Percentiles rank a stretch among this genome's conserved stretches.
Evolutionary conservation across 2,329 filamentous ascomycete species (phyloP).

Genomic region (Pestalotiopsis sp.): DNA sequence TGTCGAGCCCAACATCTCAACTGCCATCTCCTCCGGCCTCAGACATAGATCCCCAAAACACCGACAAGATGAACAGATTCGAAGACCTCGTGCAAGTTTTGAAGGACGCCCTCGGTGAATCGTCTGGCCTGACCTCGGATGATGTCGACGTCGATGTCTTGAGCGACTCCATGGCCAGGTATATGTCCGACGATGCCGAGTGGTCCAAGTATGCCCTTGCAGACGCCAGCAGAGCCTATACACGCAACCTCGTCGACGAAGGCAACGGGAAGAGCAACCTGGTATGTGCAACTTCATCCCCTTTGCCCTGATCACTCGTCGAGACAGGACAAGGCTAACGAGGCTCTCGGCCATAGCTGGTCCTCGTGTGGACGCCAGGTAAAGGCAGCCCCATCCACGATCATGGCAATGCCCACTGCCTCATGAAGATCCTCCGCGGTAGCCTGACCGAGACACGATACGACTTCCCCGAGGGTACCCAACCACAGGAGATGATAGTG

Average conservation of each 20-base stretch:
- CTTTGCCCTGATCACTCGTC: background rate
- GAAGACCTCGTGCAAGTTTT: constrained; percentile 73
- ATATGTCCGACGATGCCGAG: constrained; percentile 67
- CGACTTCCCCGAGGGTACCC: constrained; percentile 62
- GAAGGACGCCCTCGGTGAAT: constrained; percentile 74
- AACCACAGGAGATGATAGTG: constrained; percentile 59
- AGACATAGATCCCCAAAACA: background rate
- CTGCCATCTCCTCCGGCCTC: background rate
- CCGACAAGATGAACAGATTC: constrained; percentile 50
- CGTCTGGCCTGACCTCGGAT: constrained; percentile 78
- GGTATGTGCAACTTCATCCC: constrained; percentile 33
- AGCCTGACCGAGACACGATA: constrained; percentile 81
- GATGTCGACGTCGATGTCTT: constrained; percentile 78
- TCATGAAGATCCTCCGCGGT: constrained; percentile 88
- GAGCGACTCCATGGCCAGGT: constrained; percentile 71
- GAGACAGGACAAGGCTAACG: constrained; percentile 20
- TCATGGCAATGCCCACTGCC: constrained; percentile 84
- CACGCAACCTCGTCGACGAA: constrained; percentile 85
- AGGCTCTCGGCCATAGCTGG: constrained; percentile 57
- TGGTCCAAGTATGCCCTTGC: constrained; percentile 77
- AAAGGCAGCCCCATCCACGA: constrained; percentile 87
- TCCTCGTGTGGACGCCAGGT: constrained; percentile 87
- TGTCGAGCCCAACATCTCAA: background rate
- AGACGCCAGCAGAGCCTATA: constrained; percentile 74
- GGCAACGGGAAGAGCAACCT: constrained; percentile 71